Evolutionary conservation across 257 asterid genomes (phyloP), one percentile per base, ranked within the genome.

Genomic region (Primulina huaijiensis): DNA sequence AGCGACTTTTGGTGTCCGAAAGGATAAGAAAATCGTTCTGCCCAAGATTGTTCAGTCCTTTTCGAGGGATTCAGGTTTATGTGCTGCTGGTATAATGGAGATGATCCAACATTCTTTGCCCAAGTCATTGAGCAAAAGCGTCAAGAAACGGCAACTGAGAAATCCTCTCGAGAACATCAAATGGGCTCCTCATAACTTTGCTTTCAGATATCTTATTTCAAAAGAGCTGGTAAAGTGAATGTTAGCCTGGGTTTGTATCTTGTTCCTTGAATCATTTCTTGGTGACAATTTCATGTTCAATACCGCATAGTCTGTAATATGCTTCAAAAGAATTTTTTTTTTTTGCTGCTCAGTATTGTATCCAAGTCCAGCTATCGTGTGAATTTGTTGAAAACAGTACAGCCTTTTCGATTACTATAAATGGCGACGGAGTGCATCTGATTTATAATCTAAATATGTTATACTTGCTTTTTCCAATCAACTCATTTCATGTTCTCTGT

Each of bases 141-240:
- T 81, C 17, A 82, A 80, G 83, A 84, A 82, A 69, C 81, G 72
- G 61, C 85, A 80, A 64, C 68, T 58, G 7, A 85, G 77, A 7
- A 87, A 84, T 73, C 78, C 81, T 5, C 84, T 76, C 43, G 82
- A 80, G 76, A 77, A 43, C 74, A 75, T 86, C 27, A 89, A 84
- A 59, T 86, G 89, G 89, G 60, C 77, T 70, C 78, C 89, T 1
- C 89, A 86, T 67, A 80, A 80, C 72, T 84, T 84, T 60, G 68
- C 82, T 53, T 86, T 86, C 78, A 77, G 92, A 50, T 86, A 82
- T 73, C 88, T 86, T 17, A 77, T 86, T 55, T 55, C 74, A 74
- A 86, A 82, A 83, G 92, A 86, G 33, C 78, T 84, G 60, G 64
- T 50, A 20, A 50, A 50, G 8, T 50, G 57, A 50, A 50, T 46